Percentiles rank a stretch among this genome's conserved stretches.
Evolutionary conservation across 2,329 filamentous ascomycete species (phyloP).

Genomic region (Trichoderma sp.): DNA sequence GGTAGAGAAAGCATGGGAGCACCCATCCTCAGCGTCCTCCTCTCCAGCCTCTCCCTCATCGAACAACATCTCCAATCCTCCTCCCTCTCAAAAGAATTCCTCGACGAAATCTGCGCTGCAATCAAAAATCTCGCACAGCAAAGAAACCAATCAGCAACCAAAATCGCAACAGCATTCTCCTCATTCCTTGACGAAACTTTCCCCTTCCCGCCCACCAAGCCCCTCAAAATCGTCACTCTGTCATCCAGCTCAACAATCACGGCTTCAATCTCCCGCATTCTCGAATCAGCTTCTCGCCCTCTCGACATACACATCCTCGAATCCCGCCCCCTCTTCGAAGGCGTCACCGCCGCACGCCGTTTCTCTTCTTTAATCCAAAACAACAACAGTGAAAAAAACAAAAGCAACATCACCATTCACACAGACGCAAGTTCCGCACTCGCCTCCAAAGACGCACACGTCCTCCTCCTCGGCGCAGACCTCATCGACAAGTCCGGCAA

Average conservation of each 20-base stretch:
- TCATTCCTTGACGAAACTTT: conserved; percentile 33
- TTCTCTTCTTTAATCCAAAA: conserved; percentile 46
- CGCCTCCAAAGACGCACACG: conserved; percentile 52
- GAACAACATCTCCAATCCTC: conserved; percentile 32
- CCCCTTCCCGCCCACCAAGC: neutral
- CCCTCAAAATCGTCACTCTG: conserved; percentile 57
- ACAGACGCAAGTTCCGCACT: conserved; percentile 62
- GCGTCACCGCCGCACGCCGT: conserved; percentile 54
- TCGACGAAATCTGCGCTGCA: conserved; percentile 28
- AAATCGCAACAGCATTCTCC: conserved; percentile 40
- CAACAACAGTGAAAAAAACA: neutral
- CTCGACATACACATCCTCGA: conserved; percentile 64
- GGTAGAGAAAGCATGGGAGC: conserved; percentile 67
- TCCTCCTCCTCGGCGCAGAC: conserved; percentile 66
- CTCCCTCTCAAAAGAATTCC: neutral
- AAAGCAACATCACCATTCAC: conserved; percentile 48
- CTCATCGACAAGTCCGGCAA: conserved; percentile 58
- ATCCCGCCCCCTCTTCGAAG: conserved; percentile 67
- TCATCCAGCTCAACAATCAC: conserved; percentile 65
- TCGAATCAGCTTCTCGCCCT: conserved; percentile 26
- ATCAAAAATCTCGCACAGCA: conserved; percentile 25
- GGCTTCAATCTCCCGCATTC: conserved; percentile 47
- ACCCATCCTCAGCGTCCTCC: conserved; percentile 53
- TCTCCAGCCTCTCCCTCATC: conserved; percentile 47
- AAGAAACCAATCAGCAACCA: conserved; percentile 30